A percentile compares a stretch with the other conserved stretches of the same genome.
These are phyloP conservation scores for Suhomyces emberorum DNA, from an alignment of 805 yeast genomes.

Conservation along the genomic window DNA sequence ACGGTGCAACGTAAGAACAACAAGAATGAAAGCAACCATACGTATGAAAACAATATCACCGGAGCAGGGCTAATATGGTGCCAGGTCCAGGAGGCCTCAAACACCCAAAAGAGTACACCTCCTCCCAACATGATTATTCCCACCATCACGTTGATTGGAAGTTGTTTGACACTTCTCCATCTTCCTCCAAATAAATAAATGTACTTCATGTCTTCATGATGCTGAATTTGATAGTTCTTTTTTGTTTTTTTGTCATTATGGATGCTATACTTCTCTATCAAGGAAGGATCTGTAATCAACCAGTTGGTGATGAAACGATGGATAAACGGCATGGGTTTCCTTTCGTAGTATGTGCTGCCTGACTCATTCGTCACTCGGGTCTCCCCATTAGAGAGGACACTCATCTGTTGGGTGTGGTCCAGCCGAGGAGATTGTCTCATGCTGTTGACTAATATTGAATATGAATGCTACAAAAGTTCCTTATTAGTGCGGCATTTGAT, in stretches of 20 bases:
- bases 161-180: slow-evolving; percentile 40
- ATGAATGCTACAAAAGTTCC: too few relatives aligned
- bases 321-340: background rate
- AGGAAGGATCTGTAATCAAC: slow-evolving; percentile 23
- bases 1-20: slow-evolving; percentile 54
- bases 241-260: background rate
- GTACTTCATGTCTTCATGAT: slow-evolving; percentile 28
- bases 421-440: too few relatives aligned
- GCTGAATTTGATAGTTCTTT: slow-evolving; percentile 45
- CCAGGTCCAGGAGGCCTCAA: slow-evolving; percentile 55
- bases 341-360: background rate
- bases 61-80: slow-evolving; percentile 50
- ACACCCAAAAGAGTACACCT: slow-evolving; percentile 49
- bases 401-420: too few relatives aligned
- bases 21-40: slow-evolving; percentile 48
- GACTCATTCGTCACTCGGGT: background rate
- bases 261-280: slow-evolving; percentile 3
- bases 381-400: slow-evolving; percentile 4
- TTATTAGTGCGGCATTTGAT: too few relatives aligned
- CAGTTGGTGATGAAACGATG: slow-evolving; percentile 19
- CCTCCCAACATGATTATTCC: slow-evolving; percentile 38
- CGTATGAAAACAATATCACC: slow-evolving; percentile 55
- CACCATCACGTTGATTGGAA: slow-evolving; percentile 40
- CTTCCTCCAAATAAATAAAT: slow-evolving; percentile 67
- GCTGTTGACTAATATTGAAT: too few relatives aligned